Percentiles rank a stretch among this genome's conserved stretches.
These are phyloP conservation scores for Russula sp. DNA, from an alignment of 768 basidiomycete species.

Conservation along the genomic window DNA sequence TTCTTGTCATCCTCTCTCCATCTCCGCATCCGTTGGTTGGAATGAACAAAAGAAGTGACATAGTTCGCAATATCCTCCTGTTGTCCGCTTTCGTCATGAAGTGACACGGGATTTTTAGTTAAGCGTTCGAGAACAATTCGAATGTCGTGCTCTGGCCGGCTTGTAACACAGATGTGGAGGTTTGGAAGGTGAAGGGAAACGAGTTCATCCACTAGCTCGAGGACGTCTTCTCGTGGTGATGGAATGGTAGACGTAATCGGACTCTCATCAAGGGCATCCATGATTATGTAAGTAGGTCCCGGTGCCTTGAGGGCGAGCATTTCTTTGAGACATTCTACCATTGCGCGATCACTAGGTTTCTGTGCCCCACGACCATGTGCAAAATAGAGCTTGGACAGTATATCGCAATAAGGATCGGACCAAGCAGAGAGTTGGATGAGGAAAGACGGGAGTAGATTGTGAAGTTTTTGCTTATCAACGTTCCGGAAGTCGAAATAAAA, in stretches of 20 bases:
- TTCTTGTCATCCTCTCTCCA: constrained; percentile 5
- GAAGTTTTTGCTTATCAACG: too few relatives aligned
- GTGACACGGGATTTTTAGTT: neutral
- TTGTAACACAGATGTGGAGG: constrained; percentile 12
- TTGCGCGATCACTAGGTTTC: too few relatives aligned
- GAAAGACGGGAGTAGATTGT: too few relatives aligned
- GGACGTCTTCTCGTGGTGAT: constrained; percentile 6
- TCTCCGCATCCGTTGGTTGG: constrained; percentile 1
- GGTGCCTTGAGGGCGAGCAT: neutral
- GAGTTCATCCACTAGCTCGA: constrained; percentile 9
- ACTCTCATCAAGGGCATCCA: constrained; percentile 7
- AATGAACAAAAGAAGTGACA: neutral
- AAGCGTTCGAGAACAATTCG: neutral
- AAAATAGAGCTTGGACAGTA: too few relatives aligned
- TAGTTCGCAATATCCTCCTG: neutral
- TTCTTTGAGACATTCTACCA: neutral
- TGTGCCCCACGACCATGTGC: too few relatives aligned
- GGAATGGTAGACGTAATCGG: neutral
- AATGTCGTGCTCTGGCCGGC: constrained; percentile 15
- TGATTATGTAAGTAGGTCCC: neutral
- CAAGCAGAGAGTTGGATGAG: too few relatives aligned
- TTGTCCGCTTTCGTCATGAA: constrained; percentile 6
- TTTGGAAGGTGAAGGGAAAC: neutral
- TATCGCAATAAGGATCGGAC: too few relatives aligned
- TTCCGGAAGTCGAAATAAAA: too few relatives aligned